phyloP scores from a whole-genome alignment of 2,329 filamentous ascomycete species.

The Salinomyces thailandicus region DNA sequence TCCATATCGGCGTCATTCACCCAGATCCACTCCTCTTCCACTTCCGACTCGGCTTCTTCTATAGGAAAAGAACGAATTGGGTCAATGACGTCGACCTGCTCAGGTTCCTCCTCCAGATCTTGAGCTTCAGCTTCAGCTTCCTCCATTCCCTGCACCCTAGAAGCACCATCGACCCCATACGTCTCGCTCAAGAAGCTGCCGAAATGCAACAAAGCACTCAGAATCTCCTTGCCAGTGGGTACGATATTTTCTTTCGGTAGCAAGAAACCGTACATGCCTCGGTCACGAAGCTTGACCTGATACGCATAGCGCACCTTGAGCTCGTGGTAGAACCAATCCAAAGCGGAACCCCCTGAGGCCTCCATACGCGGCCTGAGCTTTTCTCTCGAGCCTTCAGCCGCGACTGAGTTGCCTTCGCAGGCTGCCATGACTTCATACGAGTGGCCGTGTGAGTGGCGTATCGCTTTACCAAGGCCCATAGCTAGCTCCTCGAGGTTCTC shows the following conservation, averaged over 20 bases:
- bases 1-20: slow-evolving; percentile 1
- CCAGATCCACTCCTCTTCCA: slow-evolving; percentile 2
- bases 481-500: slow-evolving; percentile 90
- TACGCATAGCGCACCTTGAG: slow-evolving; percentile 74
- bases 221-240: slow-evolving; percentile 78
- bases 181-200: slow-evolving; percentile 61
- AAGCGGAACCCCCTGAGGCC: slow-evolving; percentile 68
- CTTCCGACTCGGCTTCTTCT: too few species aligned
- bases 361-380: slow-evolving; percentile 49
- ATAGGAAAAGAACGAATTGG: background rate
- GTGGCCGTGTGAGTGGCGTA: slow-evolving; percentile 59
- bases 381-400: slow-evolving; percentile 11
- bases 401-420: slow-evolving; percentile 60
- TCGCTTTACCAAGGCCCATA: slow-evolving; percentile 77
- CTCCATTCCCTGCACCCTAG: slow-evolving; percentile 7
- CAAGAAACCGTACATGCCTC: slow-evolving; percentile 87
- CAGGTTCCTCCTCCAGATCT: background rate
- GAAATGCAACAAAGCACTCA: slow-evolving; percentile 73
- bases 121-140: background rate
- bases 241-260: slow-evolving; percentile 78
- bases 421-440: slow-evolving; percentile 59
- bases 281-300: slow-evolving; percentile 88
- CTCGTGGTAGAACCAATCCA: slow-evolving; percentile 94
- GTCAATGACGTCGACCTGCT: background rate
- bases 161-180: slow-evolving; percentile 19